Base-by-base conservation (phyloP, 2,329 filamentous ascomycete species). In the Colletotrichum sojae region DNA sequence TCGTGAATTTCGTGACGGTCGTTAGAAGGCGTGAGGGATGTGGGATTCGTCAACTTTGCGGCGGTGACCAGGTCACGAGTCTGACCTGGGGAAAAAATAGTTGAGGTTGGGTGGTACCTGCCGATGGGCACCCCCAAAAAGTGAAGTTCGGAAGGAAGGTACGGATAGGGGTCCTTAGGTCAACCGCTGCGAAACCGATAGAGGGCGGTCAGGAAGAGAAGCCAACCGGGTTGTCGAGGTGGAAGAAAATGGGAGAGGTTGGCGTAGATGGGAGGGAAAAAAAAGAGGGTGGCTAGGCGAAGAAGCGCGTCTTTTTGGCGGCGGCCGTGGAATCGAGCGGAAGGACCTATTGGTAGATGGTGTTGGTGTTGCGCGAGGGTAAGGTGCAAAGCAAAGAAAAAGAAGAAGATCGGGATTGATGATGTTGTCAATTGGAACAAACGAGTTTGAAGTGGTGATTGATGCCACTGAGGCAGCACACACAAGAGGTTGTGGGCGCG, bases 1-100 rank as follows among this genome's bases (percentile, higher is more conserved):
- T 84, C 84, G 84, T 87, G 77, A 80, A 75, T 80, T 77, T 87
- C 85, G 87, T 87, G 80, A 84, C 82, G 82, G 85, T 88, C 85
- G 83, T 86, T 77, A 86, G 78, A 78, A 73, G 76, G 75, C 54
- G 77, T 75, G 57, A 77, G 75, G 72, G 80, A 75, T 65, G 75
- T 80, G 78, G 77, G 78, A 77, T 78, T 80, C 74, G 83, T 82
- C 83, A 84, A 82, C 78, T 82, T 83, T 80, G 82, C 83, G 79
- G 79, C 78, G 73, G 73, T 73, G 75, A 75, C 75, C 72, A 74
- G 75, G 74, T 76, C 78, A 75, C 77, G 76, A 73, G 73, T 76
- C 73, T 73, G 72, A 70, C 75, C 76, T 75, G 76, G 46, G 66
- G 18, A 36, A 69, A 66, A 45, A 66, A 54, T 59, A 27, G 66